Evolutionary conservation across 2,329 filamentous ascomycete genomes (phyloP).

Genomic region (Geosmithia putterillii): DNA sequence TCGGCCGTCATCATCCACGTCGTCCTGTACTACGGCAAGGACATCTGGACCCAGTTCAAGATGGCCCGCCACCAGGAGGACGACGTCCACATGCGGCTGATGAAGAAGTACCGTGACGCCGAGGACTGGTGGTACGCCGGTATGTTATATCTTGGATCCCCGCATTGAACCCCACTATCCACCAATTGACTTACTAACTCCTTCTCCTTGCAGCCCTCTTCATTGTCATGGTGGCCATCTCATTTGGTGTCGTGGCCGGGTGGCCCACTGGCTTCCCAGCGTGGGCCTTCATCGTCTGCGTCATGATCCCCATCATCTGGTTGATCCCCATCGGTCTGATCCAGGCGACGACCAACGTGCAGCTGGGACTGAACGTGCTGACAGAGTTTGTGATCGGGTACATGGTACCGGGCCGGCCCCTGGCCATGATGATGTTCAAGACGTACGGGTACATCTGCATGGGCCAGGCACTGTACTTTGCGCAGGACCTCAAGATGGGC

Average conservation of each 20-base stretch:
- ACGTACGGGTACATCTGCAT: slow-evolving; percentile 61
- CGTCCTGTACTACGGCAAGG: slow-evolving; percentile 39
- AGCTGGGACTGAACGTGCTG: slow-evolving; percentile 56
- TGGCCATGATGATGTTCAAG: slow-evolving; percentile 71
- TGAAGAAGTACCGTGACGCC: slow-evolving; percentile 48
- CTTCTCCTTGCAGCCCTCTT: slow-evolving; percentile 25
- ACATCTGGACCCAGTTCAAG: slow-evolving; percentile 42
- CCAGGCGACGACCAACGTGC: slow-evolving; percentile 48
- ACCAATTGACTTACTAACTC: not conserved
- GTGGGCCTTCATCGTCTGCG: slow-evolving; percentile 45
- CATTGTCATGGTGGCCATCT: slow-evolving; percentile 38
- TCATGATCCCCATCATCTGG: slow-evolving; percentile 45
- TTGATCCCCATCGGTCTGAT: slow-evolving; percentile 49
- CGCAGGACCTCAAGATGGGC: slow-evolving; percentile 53
- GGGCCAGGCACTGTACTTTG: slow-evolving; percentile 52
- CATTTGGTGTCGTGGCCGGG: slow-evolving; percentile 39
- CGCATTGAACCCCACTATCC: not conserved
- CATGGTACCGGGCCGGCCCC: slow-evolving; percentile 56
- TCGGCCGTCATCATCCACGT: slow-evolving; percentile 47
- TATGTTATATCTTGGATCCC: slow-evolving; percentile 15
- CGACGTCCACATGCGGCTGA: slow-evolving; percentile 46
- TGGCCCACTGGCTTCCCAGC: slow-evolving; percentile 46
- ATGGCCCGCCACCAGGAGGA: slow-evolving; percentile 43
- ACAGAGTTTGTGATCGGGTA: slow-evolving; percentile 66
- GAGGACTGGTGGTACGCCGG: slow-evolving; percentile 47